phyloP scores from a whole-genome alignment of 768 basidiomycete species.

The Boletus pseudopeckii region DNA sequence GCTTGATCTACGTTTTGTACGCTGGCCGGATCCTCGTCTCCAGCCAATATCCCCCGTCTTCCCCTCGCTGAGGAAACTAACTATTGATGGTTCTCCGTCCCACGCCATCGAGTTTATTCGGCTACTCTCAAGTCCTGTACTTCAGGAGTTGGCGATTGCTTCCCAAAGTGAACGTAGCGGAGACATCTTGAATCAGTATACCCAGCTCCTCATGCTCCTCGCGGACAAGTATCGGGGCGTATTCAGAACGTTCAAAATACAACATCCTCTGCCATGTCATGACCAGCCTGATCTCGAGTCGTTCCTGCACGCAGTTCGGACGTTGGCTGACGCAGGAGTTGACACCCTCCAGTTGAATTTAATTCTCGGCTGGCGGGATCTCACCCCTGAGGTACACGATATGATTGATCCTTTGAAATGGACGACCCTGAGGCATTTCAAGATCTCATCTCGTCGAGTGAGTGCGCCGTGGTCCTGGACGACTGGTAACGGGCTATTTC shows the following conservation, averaged over 20 bases:
- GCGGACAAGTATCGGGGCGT: slow-evolving; percentile 22
- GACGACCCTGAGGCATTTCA: slow-evolving; percentile 12
- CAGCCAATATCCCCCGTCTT: slow-evolving; percentile 19
- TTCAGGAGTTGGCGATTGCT: slow-evolving; percentile 16
- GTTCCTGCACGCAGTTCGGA: slow-evolving; percentile 18
- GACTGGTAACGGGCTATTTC: slow-evolving; percentile 2
- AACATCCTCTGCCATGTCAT: slow-evolving; percentile 16
- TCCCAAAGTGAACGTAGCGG: slow-evolving; percentile 16
- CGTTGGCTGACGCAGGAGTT: slow-evolving; percentile 12
- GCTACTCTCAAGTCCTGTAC: slow-evolving; percentile 15
- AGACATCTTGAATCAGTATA: slow-evolving; percentile 10
- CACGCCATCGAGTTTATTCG: slow-evolving; percentile 22
- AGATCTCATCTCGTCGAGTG: slow-evolving; percentile 8
- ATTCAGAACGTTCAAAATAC: slow-evolving; percentile 18
- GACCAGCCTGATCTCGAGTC: slow-evolving; percentile 13
- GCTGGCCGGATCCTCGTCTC: slow-evolving; percentile 21
- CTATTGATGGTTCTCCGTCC: slow-evolving; percentile 18
- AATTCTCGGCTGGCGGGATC: slow-evolving; percentile 15
- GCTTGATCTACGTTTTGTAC: slow-evolving; percentile 24
- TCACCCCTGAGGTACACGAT: slow-evolving; percentile 19
- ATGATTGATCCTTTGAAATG: slow-evolving; percentile 23
- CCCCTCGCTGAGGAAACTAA: slow-evolving; percentile 19
- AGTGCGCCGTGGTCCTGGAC: slow-evolving; percentile 16
- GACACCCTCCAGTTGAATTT: slow-evolving; percentile 12
- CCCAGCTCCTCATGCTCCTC: slow-evolving; percentile 18